A percentile compares a stretch with the other conserved stretches of the same genome.
Evolutionary conservation across 768 basidiomycete species (phyloP).

Genomic region (Podaxis carcinomalis): DNA sequence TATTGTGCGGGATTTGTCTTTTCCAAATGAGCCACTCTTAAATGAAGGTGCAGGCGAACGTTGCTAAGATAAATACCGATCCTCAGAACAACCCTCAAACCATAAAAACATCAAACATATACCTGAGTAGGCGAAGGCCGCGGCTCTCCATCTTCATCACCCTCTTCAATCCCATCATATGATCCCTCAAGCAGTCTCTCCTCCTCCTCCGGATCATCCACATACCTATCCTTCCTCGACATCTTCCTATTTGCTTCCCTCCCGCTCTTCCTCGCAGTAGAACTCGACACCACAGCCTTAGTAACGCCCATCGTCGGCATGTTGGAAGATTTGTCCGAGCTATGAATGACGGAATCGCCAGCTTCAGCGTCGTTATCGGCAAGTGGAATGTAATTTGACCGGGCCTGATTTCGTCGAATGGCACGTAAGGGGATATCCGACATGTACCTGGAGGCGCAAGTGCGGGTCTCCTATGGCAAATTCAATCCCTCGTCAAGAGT

Average conservation of each 20-base stretch:
- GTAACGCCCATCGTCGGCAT: constrained; percentile 20
- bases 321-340: constrained; percentile 14
- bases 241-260: constrained; percentile 31
- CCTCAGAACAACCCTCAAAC: not conserved
- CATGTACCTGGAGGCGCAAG: constrained; percentile 32
- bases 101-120: constrained; percentile 8
- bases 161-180: constrained; percentile 32
- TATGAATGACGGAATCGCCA: constrained; percentile 11
- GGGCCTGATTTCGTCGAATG: constrained; percentile 48
- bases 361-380: constrained; percentile 17
- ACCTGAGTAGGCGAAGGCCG: constrained; percentile 14
- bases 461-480: not conserved
- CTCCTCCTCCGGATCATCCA: constrained; percentile 63
- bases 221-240: constrained; percentile 50
- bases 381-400: constrained; percentile 44
- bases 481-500: not conserved
- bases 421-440: constrained; percentile 70
- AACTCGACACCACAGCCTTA: constrained; percentile 18
- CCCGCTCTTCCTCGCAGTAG: constrained; percentile 21
- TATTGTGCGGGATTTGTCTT: constrained; percentile 74
- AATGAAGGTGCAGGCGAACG: constrained; percentile 20
- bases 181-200: constrained; percentile 43
- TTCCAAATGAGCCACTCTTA: constrained; percentile 27
- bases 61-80: constrained; percentile 10
- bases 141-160: constrained; percentile 17